Conservation (phyloP, 1,284 basidiomycete species). For the Rhodotorula sp. region DNA sequence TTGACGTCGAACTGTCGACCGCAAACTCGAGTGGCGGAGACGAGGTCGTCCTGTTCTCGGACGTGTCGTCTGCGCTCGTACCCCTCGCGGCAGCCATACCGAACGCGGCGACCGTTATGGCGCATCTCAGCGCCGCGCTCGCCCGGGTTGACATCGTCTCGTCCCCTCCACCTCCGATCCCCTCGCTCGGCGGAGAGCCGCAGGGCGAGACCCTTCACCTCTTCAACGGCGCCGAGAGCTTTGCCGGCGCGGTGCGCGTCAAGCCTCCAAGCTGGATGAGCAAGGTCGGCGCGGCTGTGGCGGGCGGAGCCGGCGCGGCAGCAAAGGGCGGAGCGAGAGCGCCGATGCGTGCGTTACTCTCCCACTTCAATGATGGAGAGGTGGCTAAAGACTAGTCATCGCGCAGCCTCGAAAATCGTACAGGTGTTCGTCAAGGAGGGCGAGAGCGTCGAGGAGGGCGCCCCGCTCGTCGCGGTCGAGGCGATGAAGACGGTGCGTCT, state of each 20-base stretch:
- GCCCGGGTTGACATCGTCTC: constrained; percentile 32
- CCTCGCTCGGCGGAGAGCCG: not conserved
- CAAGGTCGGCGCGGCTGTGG: constrained; percentile 14
- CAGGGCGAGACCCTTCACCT: constrained; percentile 22
- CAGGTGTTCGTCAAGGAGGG: constrained; percentile 49
- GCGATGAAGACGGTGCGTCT: constrained; percentile 43
- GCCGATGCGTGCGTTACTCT: constrained; percentile 34
- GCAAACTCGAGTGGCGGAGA: not conserved
- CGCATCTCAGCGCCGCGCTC: constrained; percentile 8
- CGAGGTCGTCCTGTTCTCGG: not conserved
- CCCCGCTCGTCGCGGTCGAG: constrained; percentile 51
- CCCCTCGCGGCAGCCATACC: not conserved
- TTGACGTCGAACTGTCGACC: constrained; percentile 24
- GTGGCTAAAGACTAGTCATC: no score
- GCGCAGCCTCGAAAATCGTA: constrained; percentile 45
- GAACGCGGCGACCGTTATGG: constrained; percentile 3
- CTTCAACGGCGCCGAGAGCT: constrained; percentile 35
- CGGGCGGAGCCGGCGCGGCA: not conserved
- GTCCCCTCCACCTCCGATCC: not conserved
- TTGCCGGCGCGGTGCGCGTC: constrained; percentile 28
- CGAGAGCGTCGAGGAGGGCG: constrained; percentile 47
- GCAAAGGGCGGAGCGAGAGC: constrained; percentile 28
- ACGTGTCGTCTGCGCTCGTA: not conserved
- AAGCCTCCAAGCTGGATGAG: constrained; percentile 34
- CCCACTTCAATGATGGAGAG: accelerated